These are phyloP conservation scores for Pseudogymnoascus sp. DNA, from an alignment of 2,329 filamentous ascomycete genomes.

Conservation along the genomic window DNA sequence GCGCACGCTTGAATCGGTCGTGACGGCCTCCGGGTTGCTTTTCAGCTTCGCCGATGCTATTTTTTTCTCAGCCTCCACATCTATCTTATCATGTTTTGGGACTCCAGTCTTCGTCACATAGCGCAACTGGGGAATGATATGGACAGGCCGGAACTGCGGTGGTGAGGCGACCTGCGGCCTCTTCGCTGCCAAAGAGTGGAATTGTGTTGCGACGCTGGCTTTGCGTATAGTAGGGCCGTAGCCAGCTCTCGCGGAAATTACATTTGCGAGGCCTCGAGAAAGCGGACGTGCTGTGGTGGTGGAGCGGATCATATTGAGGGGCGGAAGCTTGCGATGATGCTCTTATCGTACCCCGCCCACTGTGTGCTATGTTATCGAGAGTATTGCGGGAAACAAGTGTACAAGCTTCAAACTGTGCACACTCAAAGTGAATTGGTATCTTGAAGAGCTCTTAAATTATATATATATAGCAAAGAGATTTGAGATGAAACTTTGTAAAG, in stretches of 20 bases:
- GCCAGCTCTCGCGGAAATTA: conserved; percentile 17
- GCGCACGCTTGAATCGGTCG: conserved; percentile 46
- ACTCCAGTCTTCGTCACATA: conserved; percentile 29
- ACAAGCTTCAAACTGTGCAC: neutral
- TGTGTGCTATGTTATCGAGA: conserved; percentile 1
- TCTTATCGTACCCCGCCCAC: neutral
- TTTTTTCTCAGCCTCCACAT: conserved; percentile 48
- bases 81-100: conserved; percentile 34
- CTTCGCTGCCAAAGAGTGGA: conserved; percentile 18
- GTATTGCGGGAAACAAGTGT: neutral
- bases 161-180: conserved; percentile 17
- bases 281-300: conserved; percentile 23
- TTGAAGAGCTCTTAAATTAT: neutral
- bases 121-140: conserved; percentile 37
- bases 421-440: neutral
- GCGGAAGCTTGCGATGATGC: conserved; percentile 7
- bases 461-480: neutral
- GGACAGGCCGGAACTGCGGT: conserved; percentile 27
- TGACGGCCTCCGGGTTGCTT: conserved; percentile 51
- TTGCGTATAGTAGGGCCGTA: conserved; percentile 21
- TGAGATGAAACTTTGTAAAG: neutral
- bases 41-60: conserved; percentile 47
- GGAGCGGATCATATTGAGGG: conserved; percentile 2
- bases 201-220: conserved; percentile 15
- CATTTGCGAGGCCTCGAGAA: conserved; percentile 22